phyloP scores from a whole-genome alignment of 306 rosid genomes.

The Sesbania bispinosa region DNA sequence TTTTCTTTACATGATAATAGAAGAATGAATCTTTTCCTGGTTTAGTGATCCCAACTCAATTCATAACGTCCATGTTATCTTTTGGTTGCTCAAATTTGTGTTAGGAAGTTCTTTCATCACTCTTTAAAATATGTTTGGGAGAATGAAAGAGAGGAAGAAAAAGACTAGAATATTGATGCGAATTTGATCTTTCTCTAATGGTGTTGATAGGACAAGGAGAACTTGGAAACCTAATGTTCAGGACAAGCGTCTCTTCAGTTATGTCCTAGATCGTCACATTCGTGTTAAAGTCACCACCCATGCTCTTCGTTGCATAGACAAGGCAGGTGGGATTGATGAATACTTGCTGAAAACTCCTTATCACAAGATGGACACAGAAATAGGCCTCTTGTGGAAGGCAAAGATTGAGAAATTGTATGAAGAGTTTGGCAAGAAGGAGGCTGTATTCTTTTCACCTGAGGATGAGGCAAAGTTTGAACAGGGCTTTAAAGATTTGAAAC shows the following conservation, averaged over 20 bases:
- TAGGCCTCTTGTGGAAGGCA: slow-evolving; percentile 87
- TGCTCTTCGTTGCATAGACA: slow-evolving; percentile 89
- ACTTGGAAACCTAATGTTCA: slow-evolving; percentile 94
- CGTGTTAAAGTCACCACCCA: slow-evolving; percentile 88
- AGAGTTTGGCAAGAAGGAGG: slow-evolving; percentile 68
- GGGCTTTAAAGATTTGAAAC: slow-evolving; percentile 59
- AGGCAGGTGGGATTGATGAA: slow-evolving; percentile 94
- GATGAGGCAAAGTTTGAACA: slow-evolving; percentile 67
- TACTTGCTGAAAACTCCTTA: slow-evolving; percentile 91
- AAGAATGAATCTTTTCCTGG: background rate
- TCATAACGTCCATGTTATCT: background rate
- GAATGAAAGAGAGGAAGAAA: background rate
- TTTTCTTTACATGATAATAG: background rate
- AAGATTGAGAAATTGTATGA: slow-evolving; percentile 76
- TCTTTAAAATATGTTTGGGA: background rate
- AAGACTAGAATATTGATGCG: background rate
- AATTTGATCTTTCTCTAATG: slow-evolving; percentile 27
- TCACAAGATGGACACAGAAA: slow-evolving; percentile 88
- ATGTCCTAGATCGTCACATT: slow-evolving; percentile 79
- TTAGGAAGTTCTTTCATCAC: slow-evolving; percentile 9
- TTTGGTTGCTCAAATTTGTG: slow-evolving; percentile 13
- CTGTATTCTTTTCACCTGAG: slow-evolving; percentile 65
- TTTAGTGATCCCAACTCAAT: background rate
- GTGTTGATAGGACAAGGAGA: slow-evolving; percentile 67
- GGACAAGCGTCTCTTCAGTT: slow-evolving; percentile 90